phyloP scores from a whole-genome alignment of 495 filamentous ascomycete species.

The Penicillium lagena region DNA sequence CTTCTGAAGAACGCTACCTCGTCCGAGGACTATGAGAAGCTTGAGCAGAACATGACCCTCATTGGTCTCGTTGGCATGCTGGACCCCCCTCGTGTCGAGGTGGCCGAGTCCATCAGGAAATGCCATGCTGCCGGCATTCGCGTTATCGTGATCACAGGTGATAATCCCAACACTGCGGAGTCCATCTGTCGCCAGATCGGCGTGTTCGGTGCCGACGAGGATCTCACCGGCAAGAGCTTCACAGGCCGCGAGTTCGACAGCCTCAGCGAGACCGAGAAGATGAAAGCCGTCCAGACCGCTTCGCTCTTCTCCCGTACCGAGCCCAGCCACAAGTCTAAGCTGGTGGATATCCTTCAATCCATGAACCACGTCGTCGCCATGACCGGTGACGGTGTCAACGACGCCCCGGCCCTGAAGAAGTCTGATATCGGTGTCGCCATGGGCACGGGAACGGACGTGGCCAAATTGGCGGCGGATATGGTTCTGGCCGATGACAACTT shows the following conservation, averaged over 20 bases:
- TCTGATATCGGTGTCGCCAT: constrained; percentile 98
- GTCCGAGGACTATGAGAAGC: constrained; percentile 70
- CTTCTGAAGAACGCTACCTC: constrained; percentile 70
- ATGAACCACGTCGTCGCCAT: constrained; percentile 95
- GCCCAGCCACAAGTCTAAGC: constrained; percentile 88
- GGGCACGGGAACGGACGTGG: constrained; percentile 97
- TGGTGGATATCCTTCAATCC: constrained; percentile 93
- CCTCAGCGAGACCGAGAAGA: constrained; percentile 69
- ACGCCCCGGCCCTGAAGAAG: constrained; percentile 97
- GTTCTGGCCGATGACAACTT: constrained; percentile 99
- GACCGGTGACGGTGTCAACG: constrained; percentile 99
- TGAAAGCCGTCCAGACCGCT: constrained; percentile 76
- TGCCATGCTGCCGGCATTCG: constrained; percentile 92
- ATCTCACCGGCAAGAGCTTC: constrained; percentile 86
- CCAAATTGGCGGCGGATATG: constrained; percentile 97
- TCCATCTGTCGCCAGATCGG: constrained; percentile 97
- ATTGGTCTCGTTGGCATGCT: constrained; percentile 94
- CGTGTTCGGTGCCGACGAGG: constrained; percentile 76
- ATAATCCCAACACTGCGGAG: constrained; percentile 96
- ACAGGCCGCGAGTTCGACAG: constrained; percentile 93
- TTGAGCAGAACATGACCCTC: constrained; percentile 92
- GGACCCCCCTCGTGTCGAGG: constrained; percentile 95
- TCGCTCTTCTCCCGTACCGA: constrained; percentile 97
- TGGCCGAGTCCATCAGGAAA: constrained; percentile 74
- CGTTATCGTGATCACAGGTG: constrained; percentile 96